These are phyloP conservation scores for Gracilaria gracilis DNA, from an alignment of 23 red algal species.

Conservation along the genomic window DNA sequence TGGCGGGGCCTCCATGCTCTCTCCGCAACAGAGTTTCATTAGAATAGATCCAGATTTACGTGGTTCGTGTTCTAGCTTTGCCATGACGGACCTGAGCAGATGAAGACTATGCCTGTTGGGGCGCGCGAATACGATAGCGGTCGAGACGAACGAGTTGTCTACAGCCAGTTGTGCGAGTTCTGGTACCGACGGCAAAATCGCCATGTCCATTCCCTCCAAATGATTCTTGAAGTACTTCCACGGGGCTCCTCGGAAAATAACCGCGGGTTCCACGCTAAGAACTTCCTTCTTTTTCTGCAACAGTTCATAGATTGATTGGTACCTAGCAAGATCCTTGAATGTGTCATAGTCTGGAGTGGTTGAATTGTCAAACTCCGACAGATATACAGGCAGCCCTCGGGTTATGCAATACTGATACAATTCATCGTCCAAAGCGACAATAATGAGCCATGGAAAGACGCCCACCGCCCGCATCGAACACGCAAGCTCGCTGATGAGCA, in stretches of 20 bases:
- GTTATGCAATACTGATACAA: slow-evolving; percentile 82
- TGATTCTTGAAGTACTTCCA: slow-evolving; percentile 55
- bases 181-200: slow-evolving; percentile 19
- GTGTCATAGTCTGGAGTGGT: slow-evolving; percentile 29
- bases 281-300: slow-evolving; percentile 19
- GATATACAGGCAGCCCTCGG: slow-evolving; percentile 70
- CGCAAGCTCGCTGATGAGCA: slow-evolving; percentile 75
- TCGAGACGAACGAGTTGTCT: slow-evolving; percentile 26
- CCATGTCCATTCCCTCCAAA: slow-evolving; percentile 27
- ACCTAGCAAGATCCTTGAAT: slow-evolving; percentile 51
- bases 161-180: slow-evolving; percentile 44
- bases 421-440: slow-evolving; percentile 90
- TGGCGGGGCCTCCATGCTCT: background rate
- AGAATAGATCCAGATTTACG: slow-evolving; percentile 22
- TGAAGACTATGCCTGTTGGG: background rate
- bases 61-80: slow-evolving; percentile 6
- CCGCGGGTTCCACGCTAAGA: slow-evolving; percentile 32
- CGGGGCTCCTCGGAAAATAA: slow-evolving; percentile 16
- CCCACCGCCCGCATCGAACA: slow-evolving; percentile 83
- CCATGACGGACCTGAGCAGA: slow-evolving; percentile 37
- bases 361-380: slow-evolving; percentile 59
- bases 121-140: slow-evolving; percentile 38
- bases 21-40: slow-evolving; percentile 27
- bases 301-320: slow-evolving; percentile 36
- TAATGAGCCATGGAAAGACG: slow-evolving; percentile 67